Conservation (phyloP, 345 rosid species). For the Rubroshorea leprosula region DNA sequence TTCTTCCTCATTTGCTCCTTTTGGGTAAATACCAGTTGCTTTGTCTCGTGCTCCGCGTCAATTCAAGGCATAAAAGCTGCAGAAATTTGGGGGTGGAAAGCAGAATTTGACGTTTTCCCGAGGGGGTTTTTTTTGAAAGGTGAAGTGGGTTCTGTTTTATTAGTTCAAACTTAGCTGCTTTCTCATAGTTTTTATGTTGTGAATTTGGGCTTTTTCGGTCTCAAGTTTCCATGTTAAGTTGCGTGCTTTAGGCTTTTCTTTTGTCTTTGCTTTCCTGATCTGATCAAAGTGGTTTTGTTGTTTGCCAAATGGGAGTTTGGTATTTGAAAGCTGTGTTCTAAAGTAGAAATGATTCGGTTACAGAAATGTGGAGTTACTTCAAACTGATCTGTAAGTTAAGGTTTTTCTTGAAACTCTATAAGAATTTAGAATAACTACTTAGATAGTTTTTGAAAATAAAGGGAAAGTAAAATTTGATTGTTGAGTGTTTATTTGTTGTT, state of each 20-base stretch:
- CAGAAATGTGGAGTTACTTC: slow-evolving; percentile 6
- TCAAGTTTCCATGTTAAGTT: not conserved
- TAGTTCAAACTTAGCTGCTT: slow-evolving; percentile 17
- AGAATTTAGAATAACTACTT: not conserved
- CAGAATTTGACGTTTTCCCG: no score
- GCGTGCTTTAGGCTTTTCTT: no score
- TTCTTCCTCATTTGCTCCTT: no score
- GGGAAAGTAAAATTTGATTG: slow-evolving; percentile 15
- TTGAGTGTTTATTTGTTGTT: slow-evolving; percentile 17
- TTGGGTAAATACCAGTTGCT: no score
- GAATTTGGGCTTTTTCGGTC: not conserved
- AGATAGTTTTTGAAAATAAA: not conserved
- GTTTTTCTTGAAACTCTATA: no score
- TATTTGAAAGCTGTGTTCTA: slow-evolving; percentile 5
- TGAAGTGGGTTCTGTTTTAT: slow-evolving; percentile 24
- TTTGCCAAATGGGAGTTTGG: slow-evolving; percentile 9
- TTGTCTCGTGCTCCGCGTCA: no score
- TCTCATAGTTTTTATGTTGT: not conserved
- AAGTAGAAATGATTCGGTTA: slow-evolving; percentile 1
- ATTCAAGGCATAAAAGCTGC: no score
- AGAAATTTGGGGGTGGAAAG: no score
- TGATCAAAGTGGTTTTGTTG: slow-evolving; percentile 7
- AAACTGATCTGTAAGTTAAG: slow-evolving; percentile 7
- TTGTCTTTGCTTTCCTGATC: slow-evolving; percentile 16
- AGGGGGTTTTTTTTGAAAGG: no score